Conservation (phyloP, 139 green algal genomes). For the Closterium sp. region DNA sequence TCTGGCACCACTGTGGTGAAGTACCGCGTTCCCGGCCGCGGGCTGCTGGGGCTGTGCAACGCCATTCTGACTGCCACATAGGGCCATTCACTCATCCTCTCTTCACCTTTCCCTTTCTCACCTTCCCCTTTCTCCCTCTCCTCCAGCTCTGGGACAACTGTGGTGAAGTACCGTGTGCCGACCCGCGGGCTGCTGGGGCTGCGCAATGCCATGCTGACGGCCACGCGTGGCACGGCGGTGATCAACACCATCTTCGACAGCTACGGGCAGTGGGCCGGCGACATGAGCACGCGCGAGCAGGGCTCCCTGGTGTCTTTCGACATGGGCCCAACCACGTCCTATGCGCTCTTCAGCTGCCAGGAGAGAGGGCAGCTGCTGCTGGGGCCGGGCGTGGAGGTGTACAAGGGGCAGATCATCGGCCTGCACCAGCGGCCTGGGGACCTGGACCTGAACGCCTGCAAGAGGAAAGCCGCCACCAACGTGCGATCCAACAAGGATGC, state of each 20-base stretch:
- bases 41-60: slow-evolving; percentile 84
- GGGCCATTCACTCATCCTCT: background rate
- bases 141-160: slow-evolving; percentile 10
- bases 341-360: slow-evolving; percentile 86
- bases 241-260: slow-evolving; percentile 90
- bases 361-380: slow-evolving; percentile 87
- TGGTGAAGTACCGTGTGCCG: slow-evolving; percentile 83
- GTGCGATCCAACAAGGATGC: slow-evolving; percentile 62
- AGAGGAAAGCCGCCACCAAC: slow-evolving; percentile 93
- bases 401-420: slow-evolving; percentile 92
- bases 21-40: slow-evolving; percentile 86
- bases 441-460: slow-evolving; percentile 95
- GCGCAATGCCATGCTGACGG: slow-evolving; percentile 91
- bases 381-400: slow-evolving; percentile 81
- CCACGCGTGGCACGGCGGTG: slow-evolving; percentile 89
- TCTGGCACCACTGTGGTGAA: slow-evolving; percentile 56
- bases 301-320: slow-evolving; percentile 67
- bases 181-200: slow-evolving; percentile 92
- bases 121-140: background rate
- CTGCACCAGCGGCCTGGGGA: slow-evolving; percentile 92
- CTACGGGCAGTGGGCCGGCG: slow-evolving; percentile 68
- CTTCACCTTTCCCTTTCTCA: background rate
- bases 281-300: slow-evolving; percentile 85
- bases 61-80: slow-evolving; percentile 80
- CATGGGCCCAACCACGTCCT: slow-evolving; percentile 80